Conservation (phyloP, 2,329 filamentous ascomycete genomes). For the Clonostachys rosea region DNA sequence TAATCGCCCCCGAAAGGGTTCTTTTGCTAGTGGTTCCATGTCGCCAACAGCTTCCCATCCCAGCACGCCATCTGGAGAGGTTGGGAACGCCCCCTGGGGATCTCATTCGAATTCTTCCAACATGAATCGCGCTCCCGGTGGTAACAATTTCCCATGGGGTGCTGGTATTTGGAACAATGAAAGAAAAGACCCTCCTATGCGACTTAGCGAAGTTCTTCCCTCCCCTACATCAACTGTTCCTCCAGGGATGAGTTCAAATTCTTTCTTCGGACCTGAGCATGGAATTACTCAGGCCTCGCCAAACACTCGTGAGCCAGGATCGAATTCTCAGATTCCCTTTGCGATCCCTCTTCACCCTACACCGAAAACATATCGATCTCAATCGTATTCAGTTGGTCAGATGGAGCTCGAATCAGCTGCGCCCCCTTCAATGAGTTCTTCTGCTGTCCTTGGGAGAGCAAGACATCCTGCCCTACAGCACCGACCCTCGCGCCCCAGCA, state of each 20-base stretch:
- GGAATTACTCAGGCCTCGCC: constrained; percentile 43
- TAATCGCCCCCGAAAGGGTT: constrained; percentile 66
- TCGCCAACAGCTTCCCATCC: constrained; percentile 78
- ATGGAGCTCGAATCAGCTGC: constrained; percentile 61
- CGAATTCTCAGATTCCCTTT: constrained; percentile 71
- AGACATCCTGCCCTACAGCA: constrained; percentile 70
- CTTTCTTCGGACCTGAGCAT: constrained; percentile 44
- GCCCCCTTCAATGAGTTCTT: constrained; percentile 29
- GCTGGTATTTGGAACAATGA: constrained; percentile 80
- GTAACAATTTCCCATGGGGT: constrained; percentile 64
- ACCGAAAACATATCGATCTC: constrained; percentile 88
- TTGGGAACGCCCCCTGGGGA: constrained; percentile 46
- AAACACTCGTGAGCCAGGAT: constrained; percentile 44
- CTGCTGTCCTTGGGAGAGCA: constrained; percentile 46
- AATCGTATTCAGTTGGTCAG: constrained; percentile 95
- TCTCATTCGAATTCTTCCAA: constrained; percentile 42
- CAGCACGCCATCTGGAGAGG: constrained; percentile 69
- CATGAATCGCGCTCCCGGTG: constrained; percentile 41
- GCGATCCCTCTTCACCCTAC: constrained; percentile 85
- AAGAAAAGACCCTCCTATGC: constrained; percentile 71
- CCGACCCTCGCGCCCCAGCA: constrained; percentile 73
- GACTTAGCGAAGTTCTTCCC: constrained; percentile 68
- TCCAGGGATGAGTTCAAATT: constrained; percentile 31
- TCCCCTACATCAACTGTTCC: constrained; percentile 64
- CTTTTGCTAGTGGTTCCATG: constrained; percentile 72